These are phyloP conservation scores for Sordariomycetes sp. DNA, from an alignment of 2,329 filamentous ascomycete species.

Conservation along the genomic window DNA sequence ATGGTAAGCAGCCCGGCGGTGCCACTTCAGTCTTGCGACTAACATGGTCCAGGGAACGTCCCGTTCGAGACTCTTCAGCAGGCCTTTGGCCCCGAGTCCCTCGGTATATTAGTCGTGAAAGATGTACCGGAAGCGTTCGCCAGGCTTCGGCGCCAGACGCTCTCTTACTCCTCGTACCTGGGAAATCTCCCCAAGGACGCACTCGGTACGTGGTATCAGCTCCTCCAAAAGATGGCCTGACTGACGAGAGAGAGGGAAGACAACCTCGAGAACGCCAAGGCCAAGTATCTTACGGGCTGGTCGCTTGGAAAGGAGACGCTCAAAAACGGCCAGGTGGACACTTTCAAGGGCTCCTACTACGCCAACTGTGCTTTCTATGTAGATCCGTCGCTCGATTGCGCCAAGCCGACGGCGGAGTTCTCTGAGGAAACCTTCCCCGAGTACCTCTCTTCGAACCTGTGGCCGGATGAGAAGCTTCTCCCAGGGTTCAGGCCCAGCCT, in stretches of 20 bases:
- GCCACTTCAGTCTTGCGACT: background rate
- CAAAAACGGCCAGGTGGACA: constrained; percentile 67
- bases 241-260: constrained; percentile 19
- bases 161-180: constrained; percentile 84
- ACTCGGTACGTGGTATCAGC: constrained; percentile 43
- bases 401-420: constrained; percentile 47
- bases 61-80: constrained; percentile 58
- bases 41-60: constrained; percentile 42
- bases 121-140: constrained; percentile 66
- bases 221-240: background rate
- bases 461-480: constrained; percentile 60
- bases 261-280: constrained; percentile 45
- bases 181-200: constrained; percentile 65
- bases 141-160: constrained; percentile 58
- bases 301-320: constrained; percentile 74
- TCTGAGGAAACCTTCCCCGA: constrained; percentile 61
- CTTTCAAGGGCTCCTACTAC: constrained; percentile 74
- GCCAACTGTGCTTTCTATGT: constrained; percentile 75
- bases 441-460: constrained; percentile 83
- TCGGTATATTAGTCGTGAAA: constrained; percentile 90
- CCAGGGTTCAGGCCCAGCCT: constrained; percentile 67
- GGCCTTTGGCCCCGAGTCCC: constrained; percentile 81
- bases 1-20: constrained; percentile 28
- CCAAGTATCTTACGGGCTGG: constrained; percentile 64
- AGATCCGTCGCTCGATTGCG: constrained; percentile 49